These are phyloP conservation scores for Rhynchosporium agropyri DNA, from an alignment of 2,329 filamentous ascomycete species.

Conservation along the genomic window DNA sequence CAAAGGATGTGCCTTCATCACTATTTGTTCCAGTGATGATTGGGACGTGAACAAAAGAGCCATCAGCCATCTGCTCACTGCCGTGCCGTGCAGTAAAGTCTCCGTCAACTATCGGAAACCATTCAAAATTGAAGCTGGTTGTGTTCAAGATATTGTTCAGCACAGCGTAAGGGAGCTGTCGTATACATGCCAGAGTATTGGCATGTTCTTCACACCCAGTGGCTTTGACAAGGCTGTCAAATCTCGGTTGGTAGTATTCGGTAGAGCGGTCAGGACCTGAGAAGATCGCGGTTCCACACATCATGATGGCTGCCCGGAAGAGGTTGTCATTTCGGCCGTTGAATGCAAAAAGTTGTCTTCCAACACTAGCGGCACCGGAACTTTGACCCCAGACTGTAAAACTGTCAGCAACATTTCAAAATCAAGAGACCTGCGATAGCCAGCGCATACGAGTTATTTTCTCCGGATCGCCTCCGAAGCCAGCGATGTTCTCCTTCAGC, in stretches of 20 bases:
- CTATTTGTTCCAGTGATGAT: conserved; percentile 6
- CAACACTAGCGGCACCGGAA: neutral
- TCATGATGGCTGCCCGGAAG: conserved; percentile 1
- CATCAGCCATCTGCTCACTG: neutral
- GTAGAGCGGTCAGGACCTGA: too few relatives aligned
- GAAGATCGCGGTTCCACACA: neutral
- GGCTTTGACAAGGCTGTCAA: too few relatives aligned
- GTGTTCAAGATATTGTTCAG: too few relatives aligned
- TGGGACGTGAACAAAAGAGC: conserved; percentile 1
- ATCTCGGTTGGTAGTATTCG: too few relatives aligned
- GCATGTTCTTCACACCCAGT: too few relatives aligned
- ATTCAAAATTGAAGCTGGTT: too few relatives aligned
- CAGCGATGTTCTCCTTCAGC: conserved; percentile 47
- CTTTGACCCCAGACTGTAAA: conserved; percentile 48
- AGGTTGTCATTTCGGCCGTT: conserved; percentile 1
- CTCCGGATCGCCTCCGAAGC: conserved; percentile 40
- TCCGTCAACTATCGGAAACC: neutral
- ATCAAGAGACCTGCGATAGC: too few relatives aligned
- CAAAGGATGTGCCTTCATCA: conserved; percentile 10
- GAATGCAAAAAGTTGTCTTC: neutral
- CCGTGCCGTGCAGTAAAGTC: neutral
- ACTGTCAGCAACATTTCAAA: too few relatives aligned
- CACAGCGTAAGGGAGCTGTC: too few relatives aligned
- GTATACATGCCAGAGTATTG: too few relatives aligned
- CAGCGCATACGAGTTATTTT: conserved; percentile 34